These are phyloP conservation scores for Hyphopichia buzzinii DNA, from an alignment of 1,139 yeast genomes.

Conservation along the genomic window DNA sequence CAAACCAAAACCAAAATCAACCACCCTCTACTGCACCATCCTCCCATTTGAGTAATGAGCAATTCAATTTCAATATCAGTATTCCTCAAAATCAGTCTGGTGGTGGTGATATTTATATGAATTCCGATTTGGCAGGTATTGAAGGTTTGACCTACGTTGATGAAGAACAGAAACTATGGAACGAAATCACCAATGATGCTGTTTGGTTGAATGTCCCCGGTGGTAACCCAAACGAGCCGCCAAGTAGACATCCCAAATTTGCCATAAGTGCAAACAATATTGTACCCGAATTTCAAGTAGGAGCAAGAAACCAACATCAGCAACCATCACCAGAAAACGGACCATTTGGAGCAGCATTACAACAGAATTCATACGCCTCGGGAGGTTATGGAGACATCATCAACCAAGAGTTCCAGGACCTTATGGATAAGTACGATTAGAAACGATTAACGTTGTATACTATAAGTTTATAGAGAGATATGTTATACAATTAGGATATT, in stretches of 20 bases:
- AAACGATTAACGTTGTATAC: not conserved
- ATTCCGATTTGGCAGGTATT: slow-evolving; percentile 39
- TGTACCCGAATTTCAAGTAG: not conserved
- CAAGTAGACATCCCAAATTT: slow-evolving; percentile 8
- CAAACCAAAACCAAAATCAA: not conserved
- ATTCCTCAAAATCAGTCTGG: slow-evolving; percentile 9
- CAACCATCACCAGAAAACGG: too few relatives aligned
- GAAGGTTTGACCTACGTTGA: slow-evolving; percentile 45
- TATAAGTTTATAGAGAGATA: not conserved
- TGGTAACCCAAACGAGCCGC: slow-evolving; percentile 21
- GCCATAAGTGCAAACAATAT: not conserved
- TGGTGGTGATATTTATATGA: slow-evolving; percentile 30
- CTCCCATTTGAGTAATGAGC: slow-evolving; percentile 9
- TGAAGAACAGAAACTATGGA: slow-evolving; percentile 68
- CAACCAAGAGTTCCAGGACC: slow-evolving; percentile 40
- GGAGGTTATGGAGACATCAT: slow-evolving; percentile 40
- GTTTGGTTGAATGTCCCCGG: slow-evolving; percentile 54
- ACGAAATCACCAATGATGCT: slow-evolving; percentile 71
- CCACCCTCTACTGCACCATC: slow-evolving; percentile 4
- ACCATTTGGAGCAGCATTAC: not conserved
- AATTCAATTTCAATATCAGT: slow-evolving; percentile 18
- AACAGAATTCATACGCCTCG: slow-evolving; percentile 3
- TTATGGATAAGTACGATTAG: slow-evolving; percentile 18
- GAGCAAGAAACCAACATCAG: not conserved
- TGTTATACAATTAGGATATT: not conserved